phyloP scores from a whole-genome alignment of 106 monocot genomes.

The Narthecium ossifragum region DNA sequence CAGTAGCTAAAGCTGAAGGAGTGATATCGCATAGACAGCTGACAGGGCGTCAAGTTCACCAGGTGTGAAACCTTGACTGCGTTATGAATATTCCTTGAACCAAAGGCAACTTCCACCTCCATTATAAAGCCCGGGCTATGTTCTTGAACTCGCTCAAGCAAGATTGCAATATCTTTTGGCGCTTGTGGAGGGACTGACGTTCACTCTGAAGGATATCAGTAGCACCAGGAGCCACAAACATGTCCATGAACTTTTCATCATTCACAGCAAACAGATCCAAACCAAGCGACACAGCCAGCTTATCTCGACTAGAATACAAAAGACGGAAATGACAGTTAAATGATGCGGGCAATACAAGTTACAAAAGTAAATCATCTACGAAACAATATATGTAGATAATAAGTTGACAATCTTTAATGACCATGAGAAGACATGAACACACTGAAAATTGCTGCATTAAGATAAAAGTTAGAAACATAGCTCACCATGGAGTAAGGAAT shows the following conservation, averaged over 20 bases:
- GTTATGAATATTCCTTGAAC: not conserved
- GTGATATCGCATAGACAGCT: too few species aligned
- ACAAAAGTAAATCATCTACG: not conserved
- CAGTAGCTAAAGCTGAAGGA: too few species aligned
- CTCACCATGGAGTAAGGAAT: slow-evolving; percentile 90
- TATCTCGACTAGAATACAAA: slow-evolving; percentile 53
- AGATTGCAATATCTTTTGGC: slow-evolving; percentile 77
- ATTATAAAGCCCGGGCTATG: slow-evolving; percentile 58
- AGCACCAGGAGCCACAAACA: slow-evolving; percentile 93
- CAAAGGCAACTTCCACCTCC: not conserved
- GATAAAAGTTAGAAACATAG: not conserved
- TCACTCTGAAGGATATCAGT: slow-evolving; percentile 74
- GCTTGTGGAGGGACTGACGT: slow-evolving; percentile 63
- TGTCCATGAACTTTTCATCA: slow-evolving; percentile 95
- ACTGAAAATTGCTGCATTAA: not conserved
- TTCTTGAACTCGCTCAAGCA: slow-evolving; percentile 96
- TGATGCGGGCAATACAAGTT: too few species aligned
- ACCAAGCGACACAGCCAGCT: slow-evolving; percentile 64
- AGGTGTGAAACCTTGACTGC: not conserved
- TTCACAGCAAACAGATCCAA: slow-evolving; percentile 84
- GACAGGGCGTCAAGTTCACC: not conserved
- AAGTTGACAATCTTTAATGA: too few species aligned
- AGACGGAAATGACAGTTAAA: not conserved
- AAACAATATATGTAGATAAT: too few species aligned
- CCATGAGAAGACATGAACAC: not conserved